Percentiles rank a stretch among this genome's conserved stretches.
These are phyloP conservation scores for Colletotrichum acutatum DNA, from an alignment of 2,329 filamentous ascomycete genomes.

Conservation along the genomic window DNA sequence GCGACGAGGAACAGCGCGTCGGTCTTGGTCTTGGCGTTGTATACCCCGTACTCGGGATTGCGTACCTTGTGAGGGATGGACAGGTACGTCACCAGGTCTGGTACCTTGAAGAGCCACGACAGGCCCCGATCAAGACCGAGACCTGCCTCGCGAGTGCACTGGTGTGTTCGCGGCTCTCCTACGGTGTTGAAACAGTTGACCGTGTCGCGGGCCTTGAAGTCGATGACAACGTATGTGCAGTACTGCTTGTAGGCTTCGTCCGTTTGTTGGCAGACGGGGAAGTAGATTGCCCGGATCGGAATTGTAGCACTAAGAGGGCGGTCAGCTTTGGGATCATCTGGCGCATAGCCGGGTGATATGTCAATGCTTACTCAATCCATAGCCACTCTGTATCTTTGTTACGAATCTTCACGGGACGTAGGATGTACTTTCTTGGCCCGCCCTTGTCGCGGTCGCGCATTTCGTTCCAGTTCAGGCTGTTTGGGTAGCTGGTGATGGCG, in stretches of 20 bases:
- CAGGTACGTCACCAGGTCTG: neutral
- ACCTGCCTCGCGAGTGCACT: neutral
- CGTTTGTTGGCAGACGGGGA: neutral
- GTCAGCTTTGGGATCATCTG: too few species aligned
- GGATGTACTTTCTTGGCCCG: neutral
- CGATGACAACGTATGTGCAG: neutral
- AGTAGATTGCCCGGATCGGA: neutral
- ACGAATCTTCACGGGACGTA: neutral
- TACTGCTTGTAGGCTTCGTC: neutral
- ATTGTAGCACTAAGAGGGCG: neutral
- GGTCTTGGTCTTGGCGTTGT: neutral
- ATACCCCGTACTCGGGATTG: neutral
- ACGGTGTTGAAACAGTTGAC: neutral
- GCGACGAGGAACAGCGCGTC: neutral
- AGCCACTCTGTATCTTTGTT: neutral
- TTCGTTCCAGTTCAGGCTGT: neutral
- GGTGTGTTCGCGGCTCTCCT: neutral
- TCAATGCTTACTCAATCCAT: neutral
- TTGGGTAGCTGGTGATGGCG: neutral
- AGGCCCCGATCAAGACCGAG: neutral
- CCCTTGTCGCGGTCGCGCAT: neutral
- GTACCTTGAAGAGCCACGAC: neutral
- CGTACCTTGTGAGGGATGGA: neutral
- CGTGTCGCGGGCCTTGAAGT: neutral
- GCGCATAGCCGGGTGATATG: too few species aligned